These are phyloP conservation scores for Triglochin maritima DNA, from an alignment of 106 monocot genomes.

Conservation along the genomic window DNA sequence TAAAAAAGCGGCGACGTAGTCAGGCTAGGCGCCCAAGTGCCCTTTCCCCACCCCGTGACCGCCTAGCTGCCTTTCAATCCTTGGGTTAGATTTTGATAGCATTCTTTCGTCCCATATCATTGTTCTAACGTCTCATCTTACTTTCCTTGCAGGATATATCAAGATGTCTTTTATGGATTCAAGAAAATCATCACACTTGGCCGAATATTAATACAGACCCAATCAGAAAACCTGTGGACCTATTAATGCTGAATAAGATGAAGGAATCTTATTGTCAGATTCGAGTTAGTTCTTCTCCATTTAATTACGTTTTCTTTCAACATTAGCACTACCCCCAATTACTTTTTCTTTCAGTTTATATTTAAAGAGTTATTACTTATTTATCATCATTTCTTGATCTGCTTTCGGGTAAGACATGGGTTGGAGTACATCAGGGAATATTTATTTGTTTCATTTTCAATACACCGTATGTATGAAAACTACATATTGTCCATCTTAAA, in stretches of 20 bases:
- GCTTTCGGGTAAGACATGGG: neutral
- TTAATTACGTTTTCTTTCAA: neutral
- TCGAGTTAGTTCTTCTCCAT: slow-evolving; percentile 29
- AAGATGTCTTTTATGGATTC: slow-evolving; percentile 86
- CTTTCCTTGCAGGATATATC: slow-evolving; percentile 69
- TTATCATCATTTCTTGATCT: neutral
- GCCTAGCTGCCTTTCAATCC: too few relatives aligned
- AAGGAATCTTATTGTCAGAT: slow-evolving; percentile 81
- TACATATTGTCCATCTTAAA: too few relatives aligned
- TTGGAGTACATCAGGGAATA: too few relatives aligned
- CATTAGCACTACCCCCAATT: neutral
- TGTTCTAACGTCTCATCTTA: neutral
- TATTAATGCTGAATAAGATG: slow-evolving; percentile 85
- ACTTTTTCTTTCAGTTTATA: neutral
- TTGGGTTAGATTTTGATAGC: too few relatives aligned
- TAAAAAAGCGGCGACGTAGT: too few relatives aligned
- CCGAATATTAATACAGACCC: slow-evolving; percentile 67
- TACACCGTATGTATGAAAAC: too few relatives aligned
- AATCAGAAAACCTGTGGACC: slow-evolving; percentile 60
- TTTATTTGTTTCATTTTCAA: too few relatives aligned
- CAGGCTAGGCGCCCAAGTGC: too few relatives aligned
- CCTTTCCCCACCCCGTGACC: too few relatives aligned
- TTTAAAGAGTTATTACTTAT: neutral
- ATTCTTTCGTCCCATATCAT: neutral
- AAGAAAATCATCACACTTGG: slow-evolving; percentile 65